Base-by-base conservation (phyloP, 225 moss, liverwort and hornwort species). In the Climacium dendroides region DNA sequence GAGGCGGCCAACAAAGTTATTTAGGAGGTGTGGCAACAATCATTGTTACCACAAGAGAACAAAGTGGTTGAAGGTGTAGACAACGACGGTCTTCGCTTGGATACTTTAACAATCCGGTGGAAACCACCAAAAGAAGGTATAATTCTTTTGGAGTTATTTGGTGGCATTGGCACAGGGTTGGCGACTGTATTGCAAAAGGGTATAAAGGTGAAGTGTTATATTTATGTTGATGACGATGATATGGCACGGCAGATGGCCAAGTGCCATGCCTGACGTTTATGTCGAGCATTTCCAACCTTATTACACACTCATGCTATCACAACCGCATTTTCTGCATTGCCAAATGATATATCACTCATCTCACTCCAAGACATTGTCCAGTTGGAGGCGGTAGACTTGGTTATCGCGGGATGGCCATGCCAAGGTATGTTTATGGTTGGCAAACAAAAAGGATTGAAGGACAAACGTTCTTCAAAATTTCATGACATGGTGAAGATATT, bases 1-100 rank as follows among this genome's bases (percentile, higher is more conserved):
- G 1, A 41, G 0, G 71, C 13, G 0, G 19, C 24, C 10, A 4
- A 12, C 1, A 71, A 0, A 1, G 71, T 41, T 0, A 71, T 71
- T 43, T 4, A 71, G 5, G 25, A 71, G 43, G 71, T 3, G 22
- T 24, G 6, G 25, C 24, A 71, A 71, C 24, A 71, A 23, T 25
- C 71, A 2, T 43, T 23, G 13, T 71, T 71, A 13, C 71, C 24
- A 11, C 13, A 12, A 23, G 6, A 71, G 2, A 10, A 26, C 0
- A 15, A 43, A 1, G 13, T 0, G 6, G 6, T 2, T 12, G 19
- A 12, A 7, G 13, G 41, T 32, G 25, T 1, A 8, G 43, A 43
- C 5, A 2, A 16, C 13, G 12, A 2, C 11, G 71, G 43, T 5
- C 25, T 13, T 5, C 71, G 25, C 13, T 5, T 71, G 8, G 43